Base-by-base conservation (phyloP, 78 protist genomes). In the Dictyostelium citrinum region DNA sequence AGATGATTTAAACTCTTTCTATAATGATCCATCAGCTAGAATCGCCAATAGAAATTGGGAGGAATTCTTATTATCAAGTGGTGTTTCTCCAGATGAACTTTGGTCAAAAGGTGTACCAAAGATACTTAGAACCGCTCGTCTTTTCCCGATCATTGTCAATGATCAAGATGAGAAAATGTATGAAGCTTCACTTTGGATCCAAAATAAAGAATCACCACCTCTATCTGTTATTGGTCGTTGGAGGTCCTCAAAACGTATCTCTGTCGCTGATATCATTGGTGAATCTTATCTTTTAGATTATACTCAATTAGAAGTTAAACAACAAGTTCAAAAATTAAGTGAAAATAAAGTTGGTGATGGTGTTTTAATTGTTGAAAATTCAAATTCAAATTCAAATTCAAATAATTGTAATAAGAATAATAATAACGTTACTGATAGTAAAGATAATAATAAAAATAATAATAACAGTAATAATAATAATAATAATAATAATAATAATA, bases 161-260 rank as follows among this genome's bases (percentile, higher is more conserved):
- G 45, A 58, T 45, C 83, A 17, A 6, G 85, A 78, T 22, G 85
- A 78, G 14, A 64, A 82, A 37, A 22, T 88, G 49, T 2, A 78
- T 9, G 93, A 88, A 35, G 64, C 86, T 11, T 81, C 93, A 3
- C 70, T 88, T 16, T 88, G 93, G 93, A 88, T 88, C 10, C 93
- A 88, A 78, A 55, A 64, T 29, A 43, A 61, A 45, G 45, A n/a
- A 45, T 31, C 49, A n/a, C 93, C 93, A 45, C 72, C 93, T 0
- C 29, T 88, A 27, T 49, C 76, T 22, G 81, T 88, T 1, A 78
- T 88, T 64, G 93, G 93, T 6, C 27, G 93, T 20, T 88, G 93
- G 93, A 78, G 71, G 20, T 76, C 93, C 8, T 88, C 93, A 16
- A 88, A 68, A 46, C 49, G 93, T n/a, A 33, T 88, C 11, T 78